Evolutionary conservation across 1,139 yeast species (phyloP), one percentile per base, ranked within the genome.

Genomic region (Hemisphaericaspora subhashii): DNA sequence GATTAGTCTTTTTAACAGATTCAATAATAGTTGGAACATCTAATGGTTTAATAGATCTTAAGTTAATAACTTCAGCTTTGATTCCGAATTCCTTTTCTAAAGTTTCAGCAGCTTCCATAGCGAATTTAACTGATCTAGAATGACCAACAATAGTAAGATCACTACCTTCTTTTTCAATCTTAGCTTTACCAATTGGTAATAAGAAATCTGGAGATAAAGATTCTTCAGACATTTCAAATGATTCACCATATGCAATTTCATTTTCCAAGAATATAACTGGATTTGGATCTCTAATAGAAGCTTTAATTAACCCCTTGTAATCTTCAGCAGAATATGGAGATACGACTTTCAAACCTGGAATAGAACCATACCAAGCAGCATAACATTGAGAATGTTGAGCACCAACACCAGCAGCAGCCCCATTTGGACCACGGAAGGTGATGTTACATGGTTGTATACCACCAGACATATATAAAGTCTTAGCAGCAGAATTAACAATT

Each of bases 361-460:
- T 89, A 41, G 95, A 76, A 52, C 97, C 98, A 72, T 94, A 92
- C 98, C 98, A 92, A 39, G 96, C 89, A 42, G 97, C 79, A 67
- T 82, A 92, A 71, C 89, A 95, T 73, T 92, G 99, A 31, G 98
- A 92, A 73, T 92, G 99, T 71, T 92, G 99, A 44, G 99, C 99
- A 55, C 81, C 99, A 55, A 92, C 98, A 79, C 98, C 98, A 36
- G 97, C 97, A 54, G 98, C 97, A 37, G 98, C 96, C 69, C 98
- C 99, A 68, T 94, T 94, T 48, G 98, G 98, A 58, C 98, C 98
- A 72, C 98, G 85, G 79, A 94, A 94, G 38, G 96, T 90, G 60
- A 92, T 87, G 69, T 87, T 90, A 76, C 97, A 90, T 47, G 90
- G 90, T 71, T 90, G 97, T 50, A 83, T 86, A 75, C 99, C 99